Base-by-base conservation (phyloP, 108 stramenopile genomes). In the Thalassiosira profunda region DNA sequence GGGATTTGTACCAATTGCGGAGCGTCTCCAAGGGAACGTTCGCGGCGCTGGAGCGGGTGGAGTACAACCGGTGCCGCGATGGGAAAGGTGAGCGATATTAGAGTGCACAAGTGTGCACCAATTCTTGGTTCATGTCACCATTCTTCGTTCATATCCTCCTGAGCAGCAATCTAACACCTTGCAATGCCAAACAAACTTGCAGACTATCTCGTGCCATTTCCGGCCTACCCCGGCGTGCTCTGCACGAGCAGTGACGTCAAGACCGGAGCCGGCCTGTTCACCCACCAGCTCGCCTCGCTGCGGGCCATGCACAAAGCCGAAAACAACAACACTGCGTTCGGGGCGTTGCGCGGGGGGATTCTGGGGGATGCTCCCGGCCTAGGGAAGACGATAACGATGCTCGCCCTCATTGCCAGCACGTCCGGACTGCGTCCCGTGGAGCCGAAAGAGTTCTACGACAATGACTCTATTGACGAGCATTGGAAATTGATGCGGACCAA, bases 341-440 rank as follows among this genome's bases (percentile, higher is more conserved):
- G 83, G 11, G 65, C 80, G 2, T 55, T 94, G 5, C 31, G 91
- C 8, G 93, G 93, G 4, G 93, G 93, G 0, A 72, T 94, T 29
- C 67, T 94, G 26, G 90, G 84, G 23, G 93, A 94, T 72, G 91
- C 90, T 38, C 93, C 93, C 5, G 93, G 93, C 4, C 67, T 94
- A 23, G 90, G 93, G 11, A 94, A 94, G 71, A 94, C 93, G 7
- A 87, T 92, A 36, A 90, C 91, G 12, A 83, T 83, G 43, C 58
- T 94, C 17, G 84, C 91, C 2, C 74, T 92, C 9, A 74, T 84
- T 38, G 63, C 58, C 3, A 73, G 45, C 18, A 84, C 85, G 20
- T 62, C 72, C 4, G 82, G 85, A 17, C 28, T 25, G 1, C 46
- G 59, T 14, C 82, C 85, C 26, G 24, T 43, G 7, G 56, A 71